Percentiles rank a stretch among this genome's conserved stretches.
Evolutionary conservation across 257 asterid genomes (phyloP).

Genomic region (Ligustrum vulgare): DNA sequence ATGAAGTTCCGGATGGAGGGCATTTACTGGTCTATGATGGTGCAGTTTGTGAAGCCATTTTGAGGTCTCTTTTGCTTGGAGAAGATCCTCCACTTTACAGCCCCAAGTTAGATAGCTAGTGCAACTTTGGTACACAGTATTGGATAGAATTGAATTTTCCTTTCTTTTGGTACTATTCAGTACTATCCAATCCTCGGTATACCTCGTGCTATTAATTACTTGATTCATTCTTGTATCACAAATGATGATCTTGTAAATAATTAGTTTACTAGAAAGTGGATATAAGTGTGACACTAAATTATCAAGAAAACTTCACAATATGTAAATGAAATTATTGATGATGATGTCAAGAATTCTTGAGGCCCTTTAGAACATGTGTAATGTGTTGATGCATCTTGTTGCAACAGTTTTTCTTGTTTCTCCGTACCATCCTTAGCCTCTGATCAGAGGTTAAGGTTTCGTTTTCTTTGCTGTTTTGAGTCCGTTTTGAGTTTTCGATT

Average conservation of each 20-base stretch:
- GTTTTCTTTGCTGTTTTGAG: no score
- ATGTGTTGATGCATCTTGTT: no score
- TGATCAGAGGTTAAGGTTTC: no score
- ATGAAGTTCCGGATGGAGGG: constrained; percentile 86
- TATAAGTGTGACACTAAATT: constrained; percentile 27
- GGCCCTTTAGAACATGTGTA: no score
- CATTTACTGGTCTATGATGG: constrained; percentile 84
- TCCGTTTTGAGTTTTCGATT: no score
- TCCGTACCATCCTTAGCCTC: no score
- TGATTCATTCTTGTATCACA: constrained; percentile 25
- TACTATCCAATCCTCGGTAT: background rate
- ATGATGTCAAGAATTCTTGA: background rate
- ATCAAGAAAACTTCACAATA: background rate
- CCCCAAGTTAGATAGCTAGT: constrained; percentile 38
- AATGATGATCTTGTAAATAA: constrained; percentile 46
- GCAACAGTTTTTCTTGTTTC: no score
- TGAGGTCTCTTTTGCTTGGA: constrained; percentile 80
- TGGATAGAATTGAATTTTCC: background rate
- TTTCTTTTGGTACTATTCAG: background rate
- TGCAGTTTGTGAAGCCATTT: constrained; percentile 81
- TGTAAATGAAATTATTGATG: constrained; percentile 24
- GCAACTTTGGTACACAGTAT: background rate
- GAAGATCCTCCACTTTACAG: constrained; percentile 66
- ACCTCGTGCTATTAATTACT: background rate
- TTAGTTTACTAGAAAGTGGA: constrained; percentile 24